A percentile compares a stretch with the other conserved stretches of the same genome.
Conservation (phyloP, 208 protist species). For the Borovskyia barvae region DNA sequence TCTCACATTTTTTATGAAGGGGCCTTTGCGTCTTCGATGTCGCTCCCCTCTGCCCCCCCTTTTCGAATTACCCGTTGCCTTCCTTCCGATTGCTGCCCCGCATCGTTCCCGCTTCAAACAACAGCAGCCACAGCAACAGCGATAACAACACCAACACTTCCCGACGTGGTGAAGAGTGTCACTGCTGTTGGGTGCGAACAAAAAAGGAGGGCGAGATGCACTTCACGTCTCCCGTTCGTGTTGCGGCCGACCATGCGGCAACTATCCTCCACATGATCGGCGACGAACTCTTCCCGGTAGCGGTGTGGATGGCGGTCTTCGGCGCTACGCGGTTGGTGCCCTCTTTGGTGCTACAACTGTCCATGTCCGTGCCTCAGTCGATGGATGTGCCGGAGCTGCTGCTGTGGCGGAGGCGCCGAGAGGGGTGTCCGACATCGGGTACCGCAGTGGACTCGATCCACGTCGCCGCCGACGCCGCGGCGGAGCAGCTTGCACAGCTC, state of each 20-base stretch:
- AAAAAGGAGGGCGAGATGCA: too few species aligned
- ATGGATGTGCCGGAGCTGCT: conserved; percentile 26
- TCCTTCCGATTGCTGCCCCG: too few species aligned
- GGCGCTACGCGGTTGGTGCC: conserved; percentile 20
- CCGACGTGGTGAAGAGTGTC: too few species aligned
- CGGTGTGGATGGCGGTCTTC: conserved; percentile 21
- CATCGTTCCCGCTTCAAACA: too few species aligned
- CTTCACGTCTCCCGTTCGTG: too few species aligned
- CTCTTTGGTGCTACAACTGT: conserved; percentile 13
- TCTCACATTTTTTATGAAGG: background rate
- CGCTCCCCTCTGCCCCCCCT: background rate
- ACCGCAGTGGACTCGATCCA: background rate
- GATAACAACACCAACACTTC: too few species aligned
- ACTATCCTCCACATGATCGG: conserved; percentile 12
- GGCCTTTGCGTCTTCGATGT: background rate
- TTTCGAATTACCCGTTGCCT: too few species aligned
- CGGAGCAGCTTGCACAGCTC: conserved; percentile 8
- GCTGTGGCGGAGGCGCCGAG: conserved; percentile 15
- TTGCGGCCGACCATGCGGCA: too few species aligned
- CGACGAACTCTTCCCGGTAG: conserved; percentile 20
- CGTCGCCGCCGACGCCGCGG: conserved; percentile 15
- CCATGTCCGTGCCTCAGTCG: conserved; percentile 20
- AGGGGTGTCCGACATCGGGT: too few species aligned
- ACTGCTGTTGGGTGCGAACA: too few species aligned
- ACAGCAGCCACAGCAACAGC: too few species aligned